Base-by-base conservation (phyloP, 371 early-diverging fungal species). In the Batrachochytrium dendrobatidis region DNA sequence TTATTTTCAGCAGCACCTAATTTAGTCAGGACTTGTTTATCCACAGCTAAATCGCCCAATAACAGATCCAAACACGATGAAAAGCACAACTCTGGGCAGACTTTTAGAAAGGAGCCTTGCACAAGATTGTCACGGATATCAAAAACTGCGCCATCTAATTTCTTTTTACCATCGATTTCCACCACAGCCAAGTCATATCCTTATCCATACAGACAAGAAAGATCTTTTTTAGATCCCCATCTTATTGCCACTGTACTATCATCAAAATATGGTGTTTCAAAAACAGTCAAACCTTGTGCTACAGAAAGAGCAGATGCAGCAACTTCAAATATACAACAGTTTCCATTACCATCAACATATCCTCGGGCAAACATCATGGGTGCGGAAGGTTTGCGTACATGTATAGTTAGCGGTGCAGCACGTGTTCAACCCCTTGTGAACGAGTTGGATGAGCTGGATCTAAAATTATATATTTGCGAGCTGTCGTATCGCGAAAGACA, bases 101-200 rank as follows among this genome's bases (percentile, higher is more conserved):
- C n/a, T n/a, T n/a, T n/a, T n/a, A n/a, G n/a, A n/a, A n/a, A n/a
- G n/a, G n/a, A n/a, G n/a, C n/a, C n/a, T n/a, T n/a, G n/a, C n/a
- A n/a, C n/a, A n/a, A n/a, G n/a, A n/a, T n/a, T n/a, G n/a, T n/a
- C n/a, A n/a, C n/a, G n/a, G n/a, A n/a, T n/a, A 39, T 26, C 46
- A 20, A 45, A 5, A 26, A 45, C 46, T 12, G 46, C 46, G 12
- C 46, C 46, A 3, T 45, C 46, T 3, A 45, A 12, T 26, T 5
- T 45, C 46, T 45, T 45, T 26, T 12, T 45, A 26, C 46, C 46
- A 26, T 45, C 46, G 46, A 45, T 45, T 12, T 20, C 46, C 20
- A 3, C 46, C 5, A 3, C 46, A 3, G 46, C 46, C 46, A 45
- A 45, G 46, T 26, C 46, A 26, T 45, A 45, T 26, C 46, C 46